Evolutionary conservation across 1,284 basidiomycete species (phyloP), one percentile per base, ranked within the genome.

Genomic region (Pyrrhoderma noxium): DNA sequence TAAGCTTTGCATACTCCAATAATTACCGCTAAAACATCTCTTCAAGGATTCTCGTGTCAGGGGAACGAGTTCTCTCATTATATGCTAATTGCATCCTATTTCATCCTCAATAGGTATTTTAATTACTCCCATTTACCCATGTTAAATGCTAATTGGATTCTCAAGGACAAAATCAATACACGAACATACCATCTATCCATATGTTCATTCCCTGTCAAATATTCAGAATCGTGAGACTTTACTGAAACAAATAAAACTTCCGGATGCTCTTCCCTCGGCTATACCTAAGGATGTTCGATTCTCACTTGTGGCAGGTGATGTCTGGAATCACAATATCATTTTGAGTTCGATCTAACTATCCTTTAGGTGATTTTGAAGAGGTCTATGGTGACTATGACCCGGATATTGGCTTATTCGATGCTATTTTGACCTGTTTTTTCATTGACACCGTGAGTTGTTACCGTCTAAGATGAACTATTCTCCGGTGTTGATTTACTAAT

Each of bases 391-490:
- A 16, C 7, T 5, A 31, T 31, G 27, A 11, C 5, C 68, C 70
- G 8, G 72, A 64, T 16, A 67, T 72, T n/a, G 87, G 82, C 13
- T 68, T 82, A 56, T 99, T 92, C 91, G 82, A 94, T 59, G 89
- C 87, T 0, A 77, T 99, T 9, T 68, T 96, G 55, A 99, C 95
- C 0, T 98, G 93, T 66, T 99, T 97, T 76, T 99, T 99, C 70
- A 88, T 99, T 57, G 95, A 99, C 63, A 98, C 94, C 4, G 91
- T 86, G 56, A 59, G 77, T 65, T 49, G 16, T 53, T 22, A 38
- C 47, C 25, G 16, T 44, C 34, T 54, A 48, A 51, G 35, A 2
- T n/a, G 21, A 46, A 22, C 34, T 18, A 5, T 11, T 31, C 27
- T 31, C 27, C n/a, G n/a, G 11, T 31, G 27, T 5, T 31, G 27